A percentile compares a stretch with the other conserved stretches of the same genome.
Conservation (phyloP, 1,284 basidiomycete species). For the Vanrija humicola region DNA sequence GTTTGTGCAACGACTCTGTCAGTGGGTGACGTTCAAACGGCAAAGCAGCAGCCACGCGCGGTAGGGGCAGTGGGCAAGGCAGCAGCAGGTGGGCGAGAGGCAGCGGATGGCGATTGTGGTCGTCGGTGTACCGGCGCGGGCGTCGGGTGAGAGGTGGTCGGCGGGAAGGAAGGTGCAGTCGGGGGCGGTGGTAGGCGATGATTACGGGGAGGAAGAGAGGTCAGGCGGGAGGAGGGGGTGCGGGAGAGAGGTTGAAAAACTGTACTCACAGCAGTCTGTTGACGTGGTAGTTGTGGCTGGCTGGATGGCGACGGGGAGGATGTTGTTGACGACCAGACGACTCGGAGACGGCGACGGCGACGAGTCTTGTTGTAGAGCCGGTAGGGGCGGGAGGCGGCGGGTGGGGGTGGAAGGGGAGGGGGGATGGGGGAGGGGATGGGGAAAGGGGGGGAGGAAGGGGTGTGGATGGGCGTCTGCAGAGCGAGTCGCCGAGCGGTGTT, state of each 20-base stretch:
- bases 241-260: neutral
- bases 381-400: neutral
- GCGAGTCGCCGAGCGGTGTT: neutral
- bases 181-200: neutral
- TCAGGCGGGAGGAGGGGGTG: conserved; percentile 14
- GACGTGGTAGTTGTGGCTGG: neutral
- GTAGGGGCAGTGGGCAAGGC: neutral
- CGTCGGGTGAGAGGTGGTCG: neutral
- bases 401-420: neutral
- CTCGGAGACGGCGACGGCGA: too few species aligned
- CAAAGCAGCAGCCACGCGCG: neutral
- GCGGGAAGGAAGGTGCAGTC: neutral
- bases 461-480: neutral
- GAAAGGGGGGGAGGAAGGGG: neutral
- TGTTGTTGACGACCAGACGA: neutral
- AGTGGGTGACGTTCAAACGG: conserved; percentile 3
- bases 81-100: neutral
- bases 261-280: neutral
- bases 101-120: neutral
- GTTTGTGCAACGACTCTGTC: conserved; percentile 1
- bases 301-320: conserved; percentile 2
- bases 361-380: neutral
- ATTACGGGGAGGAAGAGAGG: conserved; percentile 2
- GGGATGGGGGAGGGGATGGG: neutral
- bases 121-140: neutral